These are phyloP conservation scores for Macrocybe gigantea DNA, from an alignment of 768 basidiomycete species.

Conservation along the genomic window DNA sequence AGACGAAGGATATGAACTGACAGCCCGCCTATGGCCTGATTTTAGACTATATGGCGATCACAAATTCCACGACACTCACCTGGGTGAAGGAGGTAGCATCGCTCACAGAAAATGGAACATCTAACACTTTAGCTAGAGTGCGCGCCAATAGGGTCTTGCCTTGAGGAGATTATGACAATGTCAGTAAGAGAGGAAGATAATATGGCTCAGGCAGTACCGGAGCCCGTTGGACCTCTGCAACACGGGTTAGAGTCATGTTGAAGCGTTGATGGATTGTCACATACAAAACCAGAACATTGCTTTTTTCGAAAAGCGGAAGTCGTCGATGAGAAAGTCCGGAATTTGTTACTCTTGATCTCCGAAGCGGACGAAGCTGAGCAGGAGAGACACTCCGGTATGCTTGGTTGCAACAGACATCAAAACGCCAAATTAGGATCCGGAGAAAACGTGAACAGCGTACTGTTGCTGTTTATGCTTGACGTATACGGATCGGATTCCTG, in stretches of 20 bases:
- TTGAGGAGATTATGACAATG: constrained; percentile 14
- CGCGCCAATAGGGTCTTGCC: constrained; percentile 90
- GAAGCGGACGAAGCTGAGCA: constrained; percentile 60
- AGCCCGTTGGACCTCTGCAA: constrained; percentile 76
- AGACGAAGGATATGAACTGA: constrained; percentile 30
- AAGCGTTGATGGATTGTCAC: constrained; percentile 11
- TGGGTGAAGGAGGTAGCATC: constrained; percentile 95
- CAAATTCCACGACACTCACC: constrained; percentile 27
- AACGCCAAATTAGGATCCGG: no score
- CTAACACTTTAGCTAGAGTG: constrained; percentile 85
- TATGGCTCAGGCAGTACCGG: constrained; percentile 39
- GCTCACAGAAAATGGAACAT: constrained; percentile 91
- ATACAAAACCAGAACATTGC: constrained; percentile 90
- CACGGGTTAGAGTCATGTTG: not conserved
- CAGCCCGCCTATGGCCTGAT: constrained; percentile 54
- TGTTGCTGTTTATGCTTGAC: constrained; percentile 2
- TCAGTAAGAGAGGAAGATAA: not conserved
- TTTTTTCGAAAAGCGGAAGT: constrained; percentile 80
- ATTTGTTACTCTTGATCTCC: constrained; percentile 26
- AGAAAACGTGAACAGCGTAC: no score
- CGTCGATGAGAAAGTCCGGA: constrained; percentile 37
- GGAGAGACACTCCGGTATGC: constrained; percentile 33
- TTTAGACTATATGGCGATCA: not conserved
- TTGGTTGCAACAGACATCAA: not conserved
- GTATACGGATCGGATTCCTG: constrained; percentile 17